Conservation (phyloP, 164 flowering plant species). For the Stephania japonica region DNA sequence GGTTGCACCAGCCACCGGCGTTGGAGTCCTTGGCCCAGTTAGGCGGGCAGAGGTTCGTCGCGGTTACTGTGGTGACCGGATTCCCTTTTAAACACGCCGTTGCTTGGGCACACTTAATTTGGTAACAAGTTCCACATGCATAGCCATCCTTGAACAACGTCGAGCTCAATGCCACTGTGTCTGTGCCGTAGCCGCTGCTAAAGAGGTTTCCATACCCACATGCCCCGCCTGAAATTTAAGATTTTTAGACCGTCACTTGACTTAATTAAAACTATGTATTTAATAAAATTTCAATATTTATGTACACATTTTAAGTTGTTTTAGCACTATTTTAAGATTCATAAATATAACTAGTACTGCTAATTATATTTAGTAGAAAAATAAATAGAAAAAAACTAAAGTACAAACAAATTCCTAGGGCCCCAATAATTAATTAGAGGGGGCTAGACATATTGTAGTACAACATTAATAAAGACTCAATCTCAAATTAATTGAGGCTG, state of each 20-base stretch:
- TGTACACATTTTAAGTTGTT: no score
- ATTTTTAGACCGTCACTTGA: neutral
- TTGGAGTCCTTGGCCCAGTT: conserved; percentile 64
- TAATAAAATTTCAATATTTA: no score
- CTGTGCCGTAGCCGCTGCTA: conserved; percentile 61
- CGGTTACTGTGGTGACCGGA: conserved; percentile 54
- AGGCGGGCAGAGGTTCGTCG: conserved; percentile 88
- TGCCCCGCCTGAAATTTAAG: conserved; percentile 77
- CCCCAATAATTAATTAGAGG: no score
- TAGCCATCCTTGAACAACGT: conserved; percentile 66
- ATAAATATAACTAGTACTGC: no score
- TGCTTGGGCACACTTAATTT: conserved; percentile 49
- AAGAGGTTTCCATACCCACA: conserved; percentile 87
- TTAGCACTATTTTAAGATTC: no score
- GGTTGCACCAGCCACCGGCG: conserved; percentile 94
- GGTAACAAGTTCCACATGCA: conserved; percentile 76
- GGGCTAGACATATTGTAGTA: no score
- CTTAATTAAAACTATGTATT: neutral
- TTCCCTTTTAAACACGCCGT: conserved; percentile 31
- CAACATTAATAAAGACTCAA: no score
- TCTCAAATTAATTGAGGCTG: no score
- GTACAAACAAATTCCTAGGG: no score
- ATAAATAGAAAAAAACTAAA: no score
- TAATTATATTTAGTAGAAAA: no score
- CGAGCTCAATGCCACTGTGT: conserved; percentile 80